Percentiles rank a stretch among this genome's conserved stretches.
Evolutionary conservation across 2,329 filamentous ascomycete genomes (phyloP).

Genomic region (Hymenoscyphus albidus): DNA sequence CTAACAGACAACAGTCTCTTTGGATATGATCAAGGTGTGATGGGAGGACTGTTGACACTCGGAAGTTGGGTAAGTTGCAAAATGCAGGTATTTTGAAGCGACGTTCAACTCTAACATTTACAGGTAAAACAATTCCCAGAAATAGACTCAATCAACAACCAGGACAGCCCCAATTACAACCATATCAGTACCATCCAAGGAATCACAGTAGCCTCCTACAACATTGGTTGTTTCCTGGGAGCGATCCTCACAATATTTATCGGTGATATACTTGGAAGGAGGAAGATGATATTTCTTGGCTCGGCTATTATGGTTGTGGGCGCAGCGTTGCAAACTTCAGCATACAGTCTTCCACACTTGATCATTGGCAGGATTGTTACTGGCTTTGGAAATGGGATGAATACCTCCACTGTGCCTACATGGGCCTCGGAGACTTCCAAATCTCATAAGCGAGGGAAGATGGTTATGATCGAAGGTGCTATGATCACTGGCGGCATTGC

Average conservation of each 20-base stretch:
- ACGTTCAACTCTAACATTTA: background rate
- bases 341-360: constrained; percentile 48
- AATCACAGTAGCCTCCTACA: constrained; percentile 54
- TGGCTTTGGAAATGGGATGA: constrained; percentile 49
- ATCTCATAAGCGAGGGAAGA: constrained; percentile 54
- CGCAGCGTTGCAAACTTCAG: constrained; percentile 42
- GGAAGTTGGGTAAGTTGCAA: constrained; percentile 38
- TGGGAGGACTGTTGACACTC: constrained; percentile 43
- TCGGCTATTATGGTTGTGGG: constrained; percentile 56
- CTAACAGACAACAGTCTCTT: constrained; percentile 33
- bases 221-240: constrained; percentile 55
- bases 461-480: constrained; percentile 58
- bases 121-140: constrained; percentile 47
- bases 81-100: background rate
- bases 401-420: constrained; percentile 49
- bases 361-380: constrained; percentile 49
- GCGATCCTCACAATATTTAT: constrained; percentile 45
- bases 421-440: constrained; percentile 60
- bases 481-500: constrained; percentile 55
- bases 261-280: constrained; percentile 56
- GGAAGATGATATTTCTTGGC: constrained; percentile 52
- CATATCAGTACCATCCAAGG: constrained; percentile 37
- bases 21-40: constrained; percentile 48
- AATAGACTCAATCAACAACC: constrained; percentile 43
- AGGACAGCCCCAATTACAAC: constrained; percentile 22